phyloP scores from a whole-genome alignment of 768 basidiomycete genomes.

The Boletus barrowsii region DNA sequence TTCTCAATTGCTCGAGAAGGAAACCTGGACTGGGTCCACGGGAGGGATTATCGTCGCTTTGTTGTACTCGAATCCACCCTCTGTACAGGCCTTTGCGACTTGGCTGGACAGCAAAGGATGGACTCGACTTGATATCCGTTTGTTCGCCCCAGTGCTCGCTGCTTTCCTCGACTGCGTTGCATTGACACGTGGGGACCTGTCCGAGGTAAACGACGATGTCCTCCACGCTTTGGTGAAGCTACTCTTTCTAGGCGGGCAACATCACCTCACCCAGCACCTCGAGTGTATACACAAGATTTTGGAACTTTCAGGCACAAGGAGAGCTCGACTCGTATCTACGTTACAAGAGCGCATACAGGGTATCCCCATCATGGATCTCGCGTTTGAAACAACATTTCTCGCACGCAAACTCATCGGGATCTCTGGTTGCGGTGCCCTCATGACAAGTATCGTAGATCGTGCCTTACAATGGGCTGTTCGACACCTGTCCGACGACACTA shows the following conservation, averaged over 20 bases:
- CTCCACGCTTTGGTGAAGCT: slow-evolving; percentile 33
- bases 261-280: not conserved
- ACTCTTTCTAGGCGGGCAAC: slow-evolving; percentile 11
- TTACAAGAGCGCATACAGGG: slow-evolving; percentile 29
- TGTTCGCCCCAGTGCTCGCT: slow-evolving; percentile 40
- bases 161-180: slow-evolving; percentile 45
- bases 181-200: slow-evolving; percentile 18
- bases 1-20: slow-evolving; percentile 39
- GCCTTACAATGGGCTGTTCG: slow-evolving; percentile 55
- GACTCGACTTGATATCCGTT: slow-evolving; percentile 14
- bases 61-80: slow-evolving; percentile 39
- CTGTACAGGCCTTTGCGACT: slow-evolving; percentile 24
- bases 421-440: slow-evolving; percentile 23
- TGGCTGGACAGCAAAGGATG: slow-evolving; percentile 39
- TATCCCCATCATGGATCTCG: slow-evolving; percentile 25
- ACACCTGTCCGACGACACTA: slow-evolving; percentile 37
- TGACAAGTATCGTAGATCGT: slow-evolving; percentile 39
- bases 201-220: slow-evolving; percentile 18
- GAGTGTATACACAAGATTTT: slow-evolving; percentile 32
- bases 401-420: slow-evolving; percentile 27
- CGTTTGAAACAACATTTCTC: slow-evolving; percentile 32
- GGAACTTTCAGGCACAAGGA: slow-evolving; percentile 22
- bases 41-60: slow-evolving; percentile 42
- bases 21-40: slow-evolving; percentile 43
- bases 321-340: slow-evolving; percentile 13